Evolutionary conservation across 345 rosid genomes (phyloP).

Genomic region (Geranium rotundifolium): DNA sequence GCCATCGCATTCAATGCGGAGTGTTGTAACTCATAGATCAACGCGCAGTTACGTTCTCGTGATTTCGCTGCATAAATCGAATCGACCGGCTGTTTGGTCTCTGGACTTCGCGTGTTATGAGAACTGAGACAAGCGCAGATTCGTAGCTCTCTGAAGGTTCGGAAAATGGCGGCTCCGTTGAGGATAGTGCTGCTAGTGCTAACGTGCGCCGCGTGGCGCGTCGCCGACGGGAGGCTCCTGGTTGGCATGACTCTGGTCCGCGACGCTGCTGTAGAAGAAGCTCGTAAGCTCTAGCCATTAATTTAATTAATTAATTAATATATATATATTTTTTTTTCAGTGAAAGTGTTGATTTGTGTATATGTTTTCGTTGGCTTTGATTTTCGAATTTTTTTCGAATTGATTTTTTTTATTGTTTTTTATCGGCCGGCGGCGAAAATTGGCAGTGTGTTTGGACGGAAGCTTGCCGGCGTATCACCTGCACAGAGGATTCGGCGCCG

Average conservation of each 20-base stretch:
- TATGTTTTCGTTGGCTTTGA: neutral
- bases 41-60: neutral
- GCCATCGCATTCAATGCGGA: too few relatives aligned
- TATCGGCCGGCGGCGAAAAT: neutral
- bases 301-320: neutral
- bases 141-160: neutral
- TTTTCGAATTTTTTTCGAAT: neutral
- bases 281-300: conserved; percentile 32
- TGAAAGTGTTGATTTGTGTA: too few relatives aligned
- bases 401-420: neutral
- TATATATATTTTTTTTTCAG: too few relatives aligned
- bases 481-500: conserved; percentile 72
- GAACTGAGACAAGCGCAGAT: neutral
- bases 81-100: too few relatives aligned
- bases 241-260: conserved; percentile 70
- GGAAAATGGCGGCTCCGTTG: neutral
- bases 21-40: neutral
- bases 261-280: conserved; percentile 49
- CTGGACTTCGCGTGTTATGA: neutral
- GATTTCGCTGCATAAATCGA: neutral
- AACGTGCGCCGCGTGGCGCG: conserved; percentile 8
- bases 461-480: conserved; percentile 85
- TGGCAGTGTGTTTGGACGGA: conserved; percentile 84
- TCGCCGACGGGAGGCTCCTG: conserved; percentile 23
- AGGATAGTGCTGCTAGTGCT: conserved; percentile 13